Percentiles rank a stretch among this genome's conserved stretches.
phyloP scores from a whole-genome alignment of 129 eudicot species.

The sunflower (Helianthus annuus) region DNA sequence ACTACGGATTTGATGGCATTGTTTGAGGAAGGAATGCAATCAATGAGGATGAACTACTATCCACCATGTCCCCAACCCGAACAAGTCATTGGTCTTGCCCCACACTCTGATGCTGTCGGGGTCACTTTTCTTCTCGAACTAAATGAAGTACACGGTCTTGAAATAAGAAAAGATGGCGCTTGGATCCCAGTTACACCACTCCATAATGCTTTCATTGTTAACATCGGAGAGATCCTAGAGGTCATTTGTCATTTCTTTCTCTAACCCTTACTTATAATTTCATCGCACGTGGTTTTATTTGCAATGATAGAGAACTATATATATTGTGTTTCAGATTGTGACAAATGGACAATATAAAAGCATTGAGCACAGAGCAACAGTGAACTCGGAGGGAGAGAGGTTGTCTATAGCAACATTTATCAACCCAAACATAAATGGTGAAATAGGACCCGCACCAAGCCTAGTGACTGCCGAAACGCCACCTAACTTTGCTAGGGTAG shows the following conservation, averaged over 20 bases:
- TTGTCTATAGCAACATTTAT: not conserved
- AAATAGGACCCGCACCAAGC: not conserved
- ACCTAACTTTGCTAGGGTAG: not conserved
- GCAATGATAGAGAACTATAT: not conserved
- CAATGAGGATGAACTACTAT: constrained; percentile 11
- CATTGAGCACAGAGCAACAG: not conserved
- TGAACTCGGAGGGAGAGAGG: constrained; percentile 3
- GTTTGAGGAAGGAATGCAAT: constrained; percentile 9
- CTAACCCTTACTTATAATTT: not conserved
- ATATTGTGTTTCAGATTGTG: not conserved
- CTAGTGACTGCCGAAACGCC: not conserved
- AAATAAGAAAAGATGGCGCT: constrained; percentile 1
- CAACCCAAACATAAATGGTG: not conserved
- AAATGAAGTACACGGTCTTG: constrained; percentile 5
- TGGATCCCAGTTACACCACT: not conserved
- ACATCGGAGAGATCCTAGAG: not conserved
- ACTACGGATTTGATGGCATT: not conserved
- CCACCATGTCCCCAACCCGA: constrained; percentile 7
- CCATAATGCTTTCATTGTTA: not conserved
- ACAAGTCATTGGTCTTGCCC: constrained; percentile 5
- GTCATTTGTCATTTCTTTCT: not conserved
- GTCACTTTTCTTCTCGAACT: constrained; percentile 7
- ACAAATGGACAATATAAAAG: constrained; percentile 4
- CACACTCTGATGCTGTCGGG: constrained; percentile 2
- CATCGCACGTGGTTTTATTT: not conserved